A percentile compares a stretch with the other conserved stretches of the same genome.
These are phyloP conservation scores for Scheffersomyces lignicola DNA, from an alignment of 1,139 yeast species.

Conservation along the genomic window DNA sequence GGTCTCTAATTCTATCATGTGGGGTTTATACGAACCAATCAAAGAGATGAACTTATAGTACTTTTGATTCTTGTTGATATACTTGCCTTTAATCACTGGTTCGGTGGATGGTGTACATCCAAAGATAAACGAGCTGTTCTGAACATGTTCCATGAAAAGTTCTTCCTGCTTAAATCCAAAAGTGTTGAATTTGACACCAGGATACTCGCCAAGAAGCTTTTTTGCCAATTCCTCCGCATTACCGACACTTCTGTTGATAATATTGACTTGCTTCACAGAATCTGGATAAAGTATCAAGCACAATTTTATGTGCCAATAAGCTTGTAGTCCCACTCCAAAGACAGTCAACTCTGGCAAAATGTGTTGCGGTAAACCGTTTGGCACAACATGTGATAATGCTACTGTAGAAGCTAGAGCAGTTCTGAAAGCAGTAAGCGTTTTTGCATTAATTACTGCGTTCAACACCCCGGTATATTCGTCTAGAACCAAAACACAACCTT, in stretches of 20 bases:
- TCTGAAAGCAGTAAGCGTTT: constrained; percentile 63
- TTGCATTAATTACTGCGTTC: constrained; percentile 57
- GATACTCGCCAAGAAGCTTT: constrained; percentile 25
- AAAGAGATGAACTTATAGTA: constrained; percentile 50
- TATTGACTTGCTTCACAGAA: constrained; percentile 36
- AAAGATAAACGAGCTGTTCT: constrained; percentile 44
- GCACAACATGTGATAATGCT: constrained; percentile 42
- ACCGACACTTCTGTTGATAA: constrained; percentile 46
- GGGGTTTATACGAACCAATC: constrained; percentile 70
- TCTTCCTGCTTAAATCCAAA: constrained; percentile 19
- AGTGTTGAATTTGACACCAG: constrained; percentile 20
- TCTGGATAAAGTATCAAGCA: constrained; percentile 42
- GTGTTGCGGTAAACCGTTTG: constrained; percentile 10
- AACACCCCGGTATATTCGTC: constrained; percentile 53
- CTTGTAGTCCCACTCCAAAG: constrained; percentile 70
- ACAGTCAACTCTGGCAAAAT: constrained; percentile 36
- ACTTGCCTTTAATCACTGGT: constrained; percentile 41
- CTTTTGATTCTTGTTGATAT: constrained; percentile 29
- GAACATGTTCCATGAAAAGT: constrained; percentile 18
- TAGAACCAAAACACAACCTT: constrained; percentile 52
- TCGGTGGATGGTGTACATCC: constrained; percentile 61
- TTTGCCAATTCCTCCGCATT: constrained; percentile 38
- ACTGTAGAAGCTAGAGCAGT: constrained; percentile 62
- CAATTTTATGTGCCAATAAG: constrained; percentile 61
- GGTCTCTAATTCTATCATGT: constrained; percentile 64